phyloP scores from a whole-genome alignment of 2,329 filamentous ascomycete species.

The Colletotrichum tropicicola region DNA sequence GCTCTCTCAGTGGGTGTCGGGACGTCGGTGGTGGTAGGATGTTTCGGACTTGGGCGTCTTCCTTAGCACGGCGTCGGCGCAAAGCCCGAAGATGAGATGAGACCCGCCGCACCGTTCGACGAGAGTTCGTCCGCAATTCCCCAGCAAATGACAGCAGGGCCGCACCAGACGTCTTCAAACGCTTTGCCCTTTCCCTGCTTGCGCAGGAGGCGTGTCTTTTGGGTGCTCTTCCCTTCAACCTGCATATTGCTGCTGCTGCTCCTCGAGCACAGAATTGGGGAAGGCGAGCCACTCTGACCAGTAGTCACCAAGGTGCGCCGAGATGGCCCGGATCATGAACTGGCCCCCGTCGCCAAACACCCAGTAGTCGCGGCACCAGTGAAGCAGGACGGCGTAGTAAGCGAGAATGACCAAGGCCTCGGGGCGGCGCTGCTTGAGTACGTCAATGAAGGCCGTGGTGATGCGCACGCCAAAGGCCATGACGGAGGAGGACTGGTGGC shows the following conservation, averaged over 20 bases:
- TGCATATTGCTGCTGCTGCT: constrained; percentile 29
- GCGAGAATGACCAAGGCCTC: constrained; percentile 57
- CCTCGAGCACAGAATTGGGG: constrained; percentile 32
- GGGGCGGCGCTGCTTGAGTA: constrained; percentile 44
- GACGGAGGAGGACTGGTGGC: constrained; percentile 40
- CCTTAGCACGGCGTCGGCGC: constrained; percentile 9
- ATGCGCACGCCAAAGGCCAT: constrained; percentile 42
- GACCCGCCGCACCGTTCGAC: constrained; percentile 3
- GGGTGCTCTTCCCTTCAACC: background rate
- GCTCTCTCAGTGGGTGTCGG: background rate
- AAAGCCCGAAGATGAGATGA: constrained; percentile 28
- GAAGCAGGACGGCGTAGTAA: constrained; percentile 59
- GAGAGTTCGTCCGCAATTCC: background rate
- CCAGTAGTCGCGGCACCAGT: constrained; percentile 49
- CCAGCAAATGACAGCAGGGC: background rate
- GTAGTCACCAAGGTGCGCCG: constrained; percentile 38
- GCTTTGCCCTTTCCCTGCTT: background rate
- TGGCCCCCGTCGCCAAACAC: constrained; percentile 41
- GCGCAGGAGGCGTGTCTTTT: background rate
- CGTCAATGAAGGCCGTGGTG: constrained; percentile 43
- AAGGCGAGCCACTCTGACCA: constrained; percentile 42
- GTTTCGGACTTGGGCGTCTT: constrained; percentile 19
- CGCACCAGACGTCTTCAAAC: background rate
- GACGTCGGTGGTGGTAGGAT: background rate
- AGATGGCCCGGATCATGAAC: constrained; percentile 38